A percentile compares a stretch with the other conserved stretches of the same genome.
These are phyloP conservation scores for Phlyctochytrium planicorne DNA, from an alignment of 192 early-diverging fungal genomes.

Conservation along the genomic window DNA sequence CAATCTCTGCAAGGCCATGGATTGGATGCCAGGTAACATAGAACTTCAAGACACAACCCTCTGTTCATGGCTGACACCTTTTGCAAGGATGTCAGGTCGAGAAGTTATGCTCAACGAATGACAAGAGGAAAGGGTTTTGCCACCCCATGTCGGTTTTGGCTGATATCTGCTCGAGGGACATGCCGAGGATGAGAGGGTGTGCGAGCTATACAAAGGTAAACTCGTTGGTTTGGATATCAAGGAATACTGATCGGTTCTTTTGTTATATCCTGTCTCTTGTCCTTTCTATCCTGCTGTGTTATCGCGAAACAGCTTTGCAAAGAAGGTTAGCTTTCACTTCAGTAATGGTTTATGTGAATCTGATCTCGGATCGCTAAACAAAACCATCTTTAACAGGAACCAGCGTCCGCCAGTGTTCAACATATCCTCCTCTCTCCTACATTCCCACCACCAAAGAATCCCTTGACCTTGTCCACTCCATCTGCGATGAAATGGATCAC, in stretches of 20 bases:
- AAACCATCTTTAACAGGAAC: background rate
- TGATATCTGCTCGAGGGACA: conserved; percentile 55
- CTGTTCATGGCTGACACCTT: background rate
- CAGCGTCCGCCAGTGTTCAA: background rate
- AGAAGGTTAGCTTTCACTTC: background rate
- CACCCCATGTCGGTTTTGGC: conserved; percentile 52
- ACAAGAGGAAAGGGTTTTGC: conserved; percentile 37
- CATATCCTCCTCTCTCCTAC: conserved; percentile 13
- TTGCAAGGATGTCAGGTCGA: conserved; percentile 15
- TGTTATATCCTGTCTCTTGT: background rate
- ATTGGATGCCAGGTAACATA: conserved; percentile 36
- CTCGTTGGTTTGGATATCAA: no score
- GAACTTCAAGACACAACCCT: background rate
- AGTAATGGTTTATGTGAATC: background rate
- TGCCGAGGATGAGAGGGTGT: conserved; percentile 51
- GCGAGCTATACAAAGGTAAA: conserved; percentile 20
- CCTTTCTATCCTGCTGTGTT: background rate
- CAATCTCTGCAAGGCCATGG: conserved; percentile 28
- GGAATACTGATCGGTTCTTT: background rate
- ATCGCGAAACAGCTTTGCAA: background rate
- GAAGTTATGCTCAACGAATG: conserved; percentile 23
- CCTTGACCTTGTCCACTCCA: conserved; percentile 7
- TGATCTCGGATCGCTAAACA: background rate
- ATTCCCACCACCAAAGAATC: conserved; percentile 22
- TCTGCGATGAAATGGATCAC: conserved; percentile 24